Percentiles rank a stretch among this genome's conserved stretches.
phyloP scores from a whole-genome alignment of 2,329 filamentous ascomycete species.

The Chalaropsis ovoidea region DNA sequence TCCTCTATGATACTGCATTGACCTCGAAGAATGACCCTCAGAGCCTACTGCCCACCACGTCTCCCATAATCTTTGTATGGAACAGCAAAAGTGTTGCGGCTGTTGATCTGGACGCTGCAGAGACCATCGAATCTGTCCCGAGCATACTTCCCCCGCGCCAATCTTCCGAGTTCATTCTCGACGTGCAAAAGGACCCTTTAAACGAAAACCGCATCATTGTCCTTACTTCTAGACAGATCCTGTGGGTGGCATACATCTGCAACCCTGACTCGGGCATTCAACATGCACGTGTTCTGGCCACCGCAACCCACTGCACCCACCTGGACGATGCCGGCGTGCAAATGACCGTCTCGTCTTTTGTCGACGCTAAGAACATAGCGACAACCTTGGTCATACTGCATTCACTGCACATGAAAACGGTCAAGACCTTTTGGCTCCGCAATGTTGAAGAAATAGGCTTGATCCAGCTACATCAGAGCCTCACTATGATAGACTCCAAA shows the following conservation, averaged over 20 bases:
- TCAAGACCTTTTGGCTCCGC: conserved; percentile 20
- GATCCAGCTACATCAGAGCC: conserved; percentile 13
- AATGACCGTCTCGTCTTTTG: conserved; percentile 12
- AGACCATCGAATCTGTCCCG: conserved; percentile 11
- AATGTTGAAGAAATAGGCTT: background rate
- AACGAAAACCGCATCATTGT: conserved; percentile 21
- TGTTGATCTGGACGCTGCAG: conserved; percentile 13
- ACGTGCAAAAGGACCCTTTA: conserved; percentile 19
- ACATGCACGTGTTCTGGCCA: background rate
- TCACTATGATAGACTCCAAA: background rate
- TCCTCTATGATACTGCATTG: background rate
- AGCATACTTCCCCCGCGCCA: conserved; percentile 14
- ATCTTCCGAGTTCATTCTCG: conserved; percentile 23
- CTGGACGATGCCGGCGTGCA: conserved; percentile 15
- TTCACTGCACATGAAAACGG: background rate
- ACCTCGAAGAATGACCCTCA: background rate
- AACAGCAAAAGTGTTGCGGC: conserved; percentile 20
- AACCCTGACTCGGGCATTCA: background rate
- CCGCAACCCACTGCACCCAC: background rate
- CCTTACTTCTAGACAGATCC: conserved; percentile 22
- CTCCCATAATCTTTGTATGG: conserved; percentile 23
- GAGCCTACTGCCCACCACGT: background rate
- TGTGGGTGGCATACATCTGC: conserved; percentile 21
- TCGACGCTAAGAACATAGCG: background rate
- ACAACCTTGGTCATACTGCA: conserved; percentile 15